Percentiles rank a stretch among this genome's conserved stretches.
These are phyloP conservation scores for Thalassia testudinum DNA, from an alignment of 116 monocot species.

Conservation along the genomic window DNA sequence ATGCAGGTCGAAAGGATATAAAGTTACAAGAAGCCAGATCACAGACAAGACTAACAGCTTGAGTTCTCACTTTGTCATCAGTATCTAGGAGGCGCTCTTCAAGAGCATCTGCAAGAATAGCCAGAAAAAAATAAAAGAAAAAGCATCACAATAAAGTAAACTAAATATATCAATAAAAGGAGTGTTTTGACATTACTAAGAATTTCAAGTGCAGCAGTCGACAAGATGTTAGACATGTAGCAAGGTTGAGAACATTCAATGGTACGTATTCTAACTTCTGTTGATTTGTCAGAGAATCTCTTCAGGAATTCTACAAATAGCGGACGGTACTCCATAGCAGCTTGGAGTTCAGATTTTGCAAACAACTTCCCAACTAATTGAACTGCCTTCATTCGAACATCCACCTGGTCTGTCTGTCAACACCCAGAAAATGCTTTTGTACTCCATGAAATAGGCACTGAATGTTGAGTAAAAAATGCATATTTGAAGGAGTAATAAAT, in stretches of 20 bases:
- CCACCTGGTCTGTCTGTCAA: conserved; percentile 73
- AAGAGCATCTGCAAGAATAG: conserved; percentile 39
- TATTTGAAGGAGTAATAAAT: conserved; percentile 1
- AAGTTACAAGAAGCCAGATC: conserved; percentile 58
- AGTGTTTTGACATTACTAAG: conserved; percentile 24
- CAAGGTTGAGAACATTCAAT: conserved; percentile 66
- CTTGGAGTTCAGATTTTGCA: conserved; percentile 37
- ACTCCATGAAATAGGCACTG: too few species aligned
- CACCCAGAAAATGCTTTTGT: conserved; percentile 1
- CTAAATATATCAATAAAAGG: too few species aligned
- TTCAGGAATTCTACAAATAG: conserved; percentile 68
- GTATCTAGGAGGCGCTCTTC: conserved; percentile 70
- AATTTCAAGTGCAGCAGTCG: conserved; percentile 38
- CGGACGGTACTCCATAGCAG: conserved; percentile 38
- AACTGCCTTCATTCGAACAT: conserved; percentile 78
- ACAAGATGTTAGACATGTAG: conserved; percentile 24
- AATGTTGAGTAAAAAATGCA: too few species aligned
- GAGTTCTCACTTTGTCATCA: conserved; percentile 85
- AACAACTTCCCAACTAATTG: conserved; percentile 56
- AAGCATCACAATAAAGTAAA: conserved; percentile 1
- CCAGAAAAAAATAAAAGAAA: not conserved
- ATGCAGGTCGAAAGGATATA: conserved; percentile 43
- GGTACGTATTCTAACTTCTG: conserved; percentile 62
- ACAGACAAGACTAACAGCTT: conserved; percentile 62
- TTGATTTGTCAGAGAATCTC: conserved; percentile 77